phyloP scores from a whole-genome alignment of 2,329 filamentous ascomycete species.

The Magnaporthiopsis incrustans region DNA sequence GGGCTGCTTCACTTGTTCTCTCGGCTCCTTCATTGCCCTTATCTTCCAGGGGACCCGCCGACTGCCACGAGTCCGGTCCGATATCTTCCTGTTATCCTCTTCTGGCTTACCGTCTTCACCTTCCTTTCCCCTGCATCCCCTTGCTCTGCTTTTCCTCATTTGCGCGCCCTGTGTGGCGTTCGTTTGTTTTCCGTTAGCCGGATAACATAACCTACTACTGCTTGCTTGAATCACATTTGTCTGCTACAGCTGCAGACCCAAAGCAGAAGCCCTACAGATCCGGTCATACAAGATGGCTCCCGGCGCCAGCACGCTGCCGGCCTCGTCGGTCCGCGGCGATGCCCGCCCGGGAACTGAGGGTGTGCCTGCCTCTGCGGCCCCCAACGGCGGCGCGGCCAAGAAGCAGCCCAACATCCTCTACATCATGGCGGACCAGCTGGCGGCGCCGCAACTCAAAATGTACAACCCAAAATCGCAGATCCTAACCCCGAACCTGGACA shows the following conservation, averaged over 20 bases:
- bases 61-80: neutral
- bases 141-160: neutral
- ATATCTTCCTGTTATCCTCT: neutral
- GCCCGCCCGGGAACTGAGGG: slow-evolving; percentile 8
- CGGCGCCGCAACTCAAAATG: slow-evolving; percentile 83
- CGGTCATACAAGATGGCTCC: slow-evolving; percentile 51
- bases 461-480: slow-evolving; percentile 85
- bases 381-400: slow-evolving; percentile 17
- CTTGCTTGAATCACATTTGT: neutral
- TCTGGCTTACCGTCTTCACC: neutral
- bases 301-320: slow-evolving; percentile 64
- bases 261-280: slow-evolving; percentile 9
- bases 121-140: neutral
- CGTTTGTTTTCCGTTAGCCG: slow-evolving; percentile 3
- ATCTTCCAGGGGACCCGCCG: neutral
- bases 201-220: slow-evolving; percentile 1
- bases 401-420: slow-evolving; percentile 61
- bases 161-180: neutral
- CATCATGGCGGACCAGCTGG: slow-evolving; percentile 96
- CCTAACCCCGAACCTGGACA: slow-evolving; percentile 84
- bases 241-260: neutral
- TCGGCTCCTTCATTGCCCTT: neutral
- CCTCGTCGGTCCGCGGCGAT: slow-evolving; percentile 32
- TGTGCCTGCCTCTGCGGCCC: neutral
- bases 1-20: neutral